Evolutionary conservation across 2,329 filamentous ascomycete species (phyloP), one percentile per base, ranked within the genome.

Genomic region (Neospermospora avenae): DNA sequence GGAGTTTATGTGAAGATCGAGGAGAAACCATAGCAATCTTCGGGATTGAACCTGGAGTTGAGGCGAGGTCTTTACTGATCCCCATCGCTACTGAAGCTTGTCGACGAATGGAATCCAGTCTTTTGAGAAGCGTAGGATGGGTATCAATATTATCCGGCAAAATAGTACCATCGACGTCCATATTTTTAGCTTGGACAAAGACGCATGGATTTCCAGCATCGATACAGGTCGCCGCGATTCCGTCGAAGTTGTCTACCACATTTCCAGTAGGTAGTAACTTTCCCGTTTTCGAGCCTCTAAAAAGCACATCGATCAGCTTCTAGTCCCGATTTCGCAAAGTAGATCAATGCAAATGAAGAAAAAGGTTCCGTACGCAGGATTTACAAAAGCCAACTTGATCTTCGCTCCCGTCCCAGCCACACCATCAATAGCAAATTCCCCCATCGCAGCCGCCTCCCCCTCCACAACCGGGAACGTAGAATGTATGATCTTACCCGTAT

Each of bases 181-280:
- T 68, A 60, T 84, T 80, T 1, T 74, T 68, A 0, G 85, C 83
- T 7, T 74, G 74, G 0, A 89, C 74, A 67, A 89, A 89, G 14
- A 86, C 78, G 49, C 81, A 83, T 0, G 86, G 87, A 65, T 88
- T 88, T 1, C 81, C 81, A 0, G 83, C 83, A 63, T 89, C 87
- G 1, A 88, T 77, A 25, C 86, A 82, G 0, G 83, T 86, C 0
- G 79, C 82, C 3, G 70, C 65, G 3, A 84, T 71, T 0, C 75
- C 77, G 7, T 78, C 74, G 16, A 89, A 74, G 0, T 55, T 69
- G 67, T 89, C 84, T 0, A 79, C 69, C 0, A 74, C 68, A 41
- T 79, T 81, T 0, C 84, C 84, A 0, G 86, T 89, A 0, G 84
- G 84, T 2, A 87, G 71, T 2, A 84, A 69, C 65, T 77, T 81